phyloP scores from a whole-genome alignment of 1,284 basidiomycete genomes.

The Pyrrhoderma lamaoense region DNA sequence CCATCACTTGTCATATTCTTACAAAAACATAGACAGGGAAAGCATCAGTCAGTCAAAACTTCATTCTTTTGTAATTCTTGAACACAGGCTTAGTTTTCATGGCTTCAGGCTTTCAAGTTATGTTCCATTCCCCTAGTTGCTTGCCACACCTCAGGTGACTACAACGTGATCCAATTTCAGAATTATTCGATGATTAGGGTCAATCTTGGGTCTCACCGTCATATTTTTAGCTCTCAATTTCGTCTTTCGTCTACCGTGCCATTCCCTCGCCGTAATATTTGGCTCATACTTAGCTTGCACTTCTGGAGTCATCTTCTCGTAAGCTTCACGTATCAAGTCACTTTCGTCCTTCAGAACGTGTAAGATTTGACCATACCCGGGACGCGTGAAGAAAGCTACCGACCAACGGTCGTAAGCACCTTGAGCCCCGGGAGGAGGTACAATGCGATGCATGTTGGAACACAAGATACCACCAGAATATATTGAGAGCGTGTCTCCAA shows the following conservation, averaged over 20 bases:
- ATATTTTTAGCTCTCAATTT: slow-evolving; percentile 40
- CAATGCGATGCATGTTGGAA: slow-evolving; percentile 47
- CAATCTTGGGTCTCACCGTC: slow-evolving; percentile 26
- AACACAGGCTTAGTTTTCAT: no score
- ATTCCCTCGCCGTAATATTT: slow-evolving; percentile 38
- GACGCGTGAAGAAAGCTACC: slow-evolving; percentile 56
- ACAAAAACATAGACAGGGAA: no score
- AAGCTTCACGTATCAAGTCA: slow-evolving; percentile 2
- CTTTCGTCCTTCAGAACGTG: slow-evolving; percentile 45
- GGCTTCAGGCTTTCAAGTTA: no score
- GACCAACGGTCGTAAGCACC: slow-evolving; percentile 44
- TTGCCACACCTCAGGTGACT: slow-evolving; percentile 32
- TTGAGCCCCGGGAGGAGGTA: slow-evolving; percentile 34
- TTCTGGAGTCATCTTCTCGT: not conserved
- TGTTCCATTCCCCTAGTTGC: slow-evolving; percentile 32
- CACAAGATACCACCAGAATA: slow-evolving; percentile 53
- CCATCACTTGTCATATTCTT: no score
- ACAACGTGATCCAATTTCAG: not conserved
- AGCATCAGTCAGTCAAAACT: no score
- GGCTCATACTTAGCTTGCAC: slow-evolving; percentile 28
- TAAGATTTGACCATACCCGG: slow-evolving; percentile 42
- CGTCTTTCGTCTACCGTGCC: slow-evolving; percentile 41
- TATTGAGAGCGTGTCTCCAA: slow-evolving; percentile 51
- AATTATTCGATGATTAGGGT: not conserved
- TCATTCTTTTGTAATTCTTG: no score